Conservation (phyloP, 192 early-diverging fungal genomes). For the Coemansia erecta region DNA sequence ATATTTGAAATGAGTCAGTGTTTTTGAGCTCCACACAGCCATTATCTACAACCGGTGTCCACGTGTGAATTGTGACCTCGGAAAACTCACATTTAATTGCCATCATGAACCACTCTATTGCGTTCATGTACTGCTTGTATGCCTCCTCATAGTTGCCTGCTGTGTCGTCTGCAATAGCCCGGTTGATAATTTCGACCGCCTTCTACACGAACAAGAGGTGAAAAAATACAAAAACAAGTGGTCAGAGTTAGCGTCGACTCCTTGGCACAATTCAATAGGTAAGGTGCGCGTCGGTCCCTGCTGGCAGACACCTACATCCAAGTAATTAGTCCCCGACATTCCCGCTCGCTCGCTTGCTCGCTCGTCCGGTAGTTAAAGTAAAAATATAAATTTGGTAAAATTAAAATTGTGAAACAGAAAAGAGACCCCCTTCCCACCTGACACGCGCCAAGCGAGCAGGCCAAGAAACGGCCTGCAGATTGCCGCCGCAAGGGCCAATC, state of each 20-base stretch:
- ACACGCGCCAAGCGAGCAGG: too few relatives aligned
- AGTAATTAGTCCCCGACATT: slow-evolving; percentile 27
- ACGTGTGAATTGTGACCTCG: too few relatives aligned
- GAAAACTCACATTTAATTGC: slow-evolving; percentile 83
- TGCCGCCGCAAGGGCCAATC: too few relatives aligned
- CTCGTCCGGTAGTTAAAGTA: background rate
- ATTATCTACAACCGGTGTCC: too few relatives aligned
- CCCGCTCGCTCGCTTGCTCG: background rate
- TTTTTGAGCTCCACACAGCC: too few relatives aligned
- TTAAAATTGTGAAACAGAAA: too few relatives aligned
- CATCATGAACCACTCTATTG: slow-evolving; percentile 91
- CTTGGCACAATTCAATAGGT: background rate
- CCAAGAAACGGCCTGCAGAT: too few relatives aligned
- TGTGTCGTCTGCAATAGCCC: slow-evolving; percentile 89
- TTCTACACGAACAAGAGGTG: slow-evolving; percentile 52
- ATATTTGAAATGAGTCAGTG: slow-evolving; percentile 29
- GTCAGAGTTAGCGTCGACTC: background rate
- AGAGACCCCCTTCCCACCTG: too few relatives aligned
- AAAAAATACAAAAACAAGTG: background rate
- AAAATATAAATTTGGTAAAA: too few relatives aligned
- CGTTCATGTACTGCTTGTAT: slow-evolving; percentile 82
- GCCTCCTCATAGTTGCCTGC: slow-evolving; percentile 89
- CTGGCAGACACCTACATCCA: slow-evolving; percentile 15
- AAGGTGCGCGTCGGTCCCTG: background rate
- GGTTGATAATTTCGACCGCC: slow-evolving; percentile 89